Percentiles rank a stretch among this genome's conserved stretches.
Evolutionary conservation across 805 yeast species (phyloP).

Genomic region (Zygotorulaspora florentina): DNA sequence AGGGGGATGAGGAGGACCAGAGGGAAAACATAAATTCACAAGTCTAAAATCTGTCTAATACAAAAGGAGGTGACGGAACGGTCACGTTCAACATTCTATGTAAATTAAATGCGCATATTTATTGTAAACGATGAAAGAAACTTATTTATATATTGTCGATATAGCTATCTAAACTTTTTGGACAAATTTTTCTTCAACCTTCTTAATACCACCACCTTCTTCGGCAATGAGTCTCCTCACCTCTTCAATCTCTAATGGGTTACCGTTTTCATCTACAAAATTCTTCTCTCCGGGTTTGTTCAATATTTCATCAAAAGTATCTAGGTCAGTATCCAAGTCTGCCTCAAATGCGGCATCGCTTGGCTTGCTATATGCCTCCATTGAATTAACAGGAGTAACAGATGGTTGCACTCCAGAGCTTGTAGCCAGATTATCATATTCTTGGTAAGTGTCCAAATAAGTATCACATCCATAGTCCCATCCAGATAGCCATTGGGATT

Average conservation of each 20-base stretch:
- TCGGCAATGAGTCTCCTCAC: constrained; percentile 28
- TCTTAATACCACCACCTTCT: constrained; percentile 25
- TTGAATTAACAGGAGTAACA: constrained; percentile 7
- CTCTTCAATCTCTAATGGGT: constrained; percentile 33
- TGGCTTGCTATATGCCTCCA: constrained; percentile 5
- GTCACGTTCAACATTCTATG: too few relatives aligned
- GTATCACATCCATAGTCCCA: constrained; percentile 90
- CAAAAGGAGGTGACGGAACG: too few relatives aligned
- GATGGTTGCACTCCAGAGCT: constrained; percentile 11
- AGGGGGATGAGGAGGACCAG: neutral
- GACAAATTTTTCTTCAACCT: constrained; percentile 11
- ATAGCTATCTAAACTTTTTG: neutral
- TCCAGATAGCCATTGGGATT: constrained; percentile 51
- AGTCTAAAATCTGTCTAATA: neutral
- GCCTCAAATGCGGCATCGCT: constrained; percentile 13
- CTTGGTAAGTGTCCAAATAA: constrained; percentile 39
- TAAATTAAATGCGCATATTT: neutral
- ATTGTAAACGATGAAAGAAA: constrained; percentile 1
- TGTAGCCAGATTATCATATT: constrained; percentile 20
- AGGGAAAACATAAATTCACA: neutral
- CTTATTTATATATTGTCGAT: neutral
- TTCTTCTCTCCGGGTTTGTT: constrained; percentile 29
- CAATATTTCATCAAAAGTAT: constrained; percentile 21
- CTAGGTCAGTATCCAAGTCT: constrained; percentile 7
- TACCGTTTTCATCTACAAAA: constrained; percentile 39